These are phyloP conservation scores for Delphinella strobiligena DNA, from an alignment of 2,329 filamentous ascomycete species.

Conservation along the genomic window DNA sequence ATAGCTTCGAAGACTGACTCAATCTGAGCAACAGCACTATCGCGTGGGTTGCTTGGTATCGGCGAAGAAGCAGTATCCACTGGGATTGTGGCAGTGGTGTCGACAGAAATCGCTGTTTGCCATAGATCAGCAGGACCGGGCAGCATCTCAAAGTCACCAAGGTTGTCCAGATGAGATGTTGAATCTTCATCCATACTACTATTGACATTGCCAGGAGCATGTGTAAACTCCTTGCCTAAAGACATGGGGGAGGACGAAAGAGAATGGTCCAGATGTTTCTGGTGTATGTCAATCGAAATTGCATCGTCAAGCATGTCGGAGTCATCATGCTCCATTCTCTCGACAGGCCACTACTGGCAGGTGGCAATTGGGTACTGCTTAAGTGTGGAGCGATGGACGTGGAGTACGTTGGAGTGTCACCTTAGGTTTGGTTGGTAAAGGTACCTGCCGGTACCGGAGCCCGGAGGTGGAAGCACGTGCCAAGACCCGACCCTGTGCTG, in stretches of 20 bases:
- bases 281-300: too few species aligned
- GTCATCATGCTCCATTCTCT: background rate
- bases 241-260: background rate
- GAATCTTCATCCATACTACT: background rate
- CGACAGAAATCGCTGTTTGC: background rate
- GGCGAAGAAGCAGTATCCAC: background rate
- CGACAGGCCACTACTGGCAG: background rate
- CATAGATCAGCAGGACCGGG: too few species aligned
- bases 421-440: too few species aligned
- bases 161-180: background rate
- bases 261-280: background rate
- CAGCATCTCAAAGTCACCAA: background rate
- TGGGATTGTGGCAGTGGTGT: background rate
- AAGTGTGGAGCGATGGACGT: background rate
- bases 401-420: too few species aligned
- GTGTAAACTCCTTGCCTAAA: background rate
- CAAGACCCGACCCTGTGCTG: too few species aligned
- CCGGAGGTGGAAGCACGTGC: background rate
- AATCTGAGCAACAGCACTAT: constrained; percentile 37
- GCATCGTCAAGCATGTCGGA: background rate
- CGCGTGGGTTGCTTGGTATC: too few species aligned
- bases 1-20: constrained; percentile 44
- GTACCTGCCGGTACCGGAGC: too few species aligned
- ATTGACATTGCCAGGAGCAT: background rate
- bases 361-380: too few species aligned